These are phyloP conservation scores for Xylaria polymorpha DNA, from an alignment of 2,329 filamentous ascomycete species.

Conservation along the genomic window DNA sequence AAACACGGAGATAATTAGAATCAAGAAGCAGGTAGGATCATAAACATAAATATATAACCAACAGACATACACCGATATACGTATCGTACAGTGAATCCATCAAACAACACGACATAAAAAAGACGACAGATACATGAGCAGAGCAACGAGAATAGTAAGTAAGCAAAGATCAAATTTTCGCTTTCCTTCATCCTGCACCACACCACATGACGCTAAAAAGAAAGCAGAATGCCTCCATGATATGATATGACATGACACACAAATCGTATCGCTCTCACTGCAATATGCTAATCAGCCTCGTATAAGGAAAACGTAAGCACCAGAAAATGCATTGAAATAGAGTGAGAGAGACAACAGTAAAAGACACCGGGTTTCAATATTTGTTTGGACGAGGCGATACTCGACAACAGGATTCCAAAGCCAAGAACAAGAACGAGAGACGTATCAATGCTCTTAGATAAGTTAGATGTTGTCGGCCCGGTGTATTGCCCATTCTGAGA, in stretches of 20 bases:
- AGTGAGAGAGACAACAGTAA: not conserved
- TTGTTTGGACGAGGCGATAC: not conserved
- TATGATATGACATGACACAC: not conserved
- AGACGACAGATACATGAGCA: not conserved
- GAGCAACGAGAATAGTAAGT: not conserved
- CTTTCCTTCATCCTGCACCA: not conserved
- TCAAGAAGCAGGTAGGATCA: not conserved
- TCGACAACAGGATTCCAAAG: not conserved
- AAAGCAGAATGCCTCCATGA: conserved; percentile 6
- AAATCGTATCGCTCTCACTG: conserved; percentile 1
- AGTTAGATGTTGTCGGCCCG: not conserved
- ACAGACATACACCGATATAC: not conserved
- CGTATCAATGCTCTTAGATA: not conserved
- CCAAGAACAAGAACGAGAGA: not conserved
- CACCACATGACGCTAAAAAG: not conserved
- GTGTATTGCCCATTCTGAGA: not conserved
- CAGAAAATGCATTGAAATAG: conserved; percentile 20
- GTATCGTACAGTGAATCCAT: conserved; percentile 1
- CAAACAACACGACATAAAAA: not conserved
- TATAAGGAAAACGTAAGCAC: conserved; percentile 1
- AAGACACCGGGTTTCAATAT: conserved; percentile 2
- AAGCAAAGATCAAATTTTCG: not conserved
- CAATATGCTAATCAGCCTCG: not conserved
- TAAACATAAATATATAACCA: not conserved
- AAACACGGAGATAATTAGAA: not conserved